Evolutionary conservation across 2,329 filamentous ascomycete species (phyloP).

Genomic region (Trichoderma simmonsii): DNA sequence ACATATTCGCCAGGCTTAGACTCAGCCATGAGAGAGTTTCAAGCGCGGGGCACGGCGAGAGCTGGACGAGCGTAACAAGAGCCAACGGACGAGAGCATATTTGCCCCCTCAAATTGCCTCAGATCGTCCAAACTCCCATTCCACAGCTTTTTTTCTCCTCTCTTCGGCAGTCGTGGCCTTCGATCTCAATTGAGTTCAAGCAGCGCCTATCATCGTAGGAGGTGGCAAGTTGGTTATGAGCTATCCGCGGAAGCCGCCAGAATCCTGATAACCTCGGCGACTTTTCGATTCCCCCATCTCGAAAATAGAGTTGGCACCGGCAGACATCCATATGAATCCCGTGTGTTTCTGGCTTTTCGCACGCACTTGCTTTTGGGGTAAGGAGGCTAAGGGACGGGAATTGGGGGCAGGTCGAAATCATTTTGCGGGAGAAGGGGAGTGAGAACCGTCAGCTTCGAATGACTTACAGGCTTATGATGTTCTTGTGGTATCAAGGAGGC

Average conservation of each 20-base stretch:
- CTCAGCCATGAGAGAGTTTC: neutral
- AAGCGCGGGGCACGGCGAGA: neutral
- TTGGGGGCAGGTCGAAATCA: neutral
- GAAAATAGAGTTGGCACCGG: slow-evolving; percentile 11
- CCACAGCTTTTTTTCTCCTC: neutral
- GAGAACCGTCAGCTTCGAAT: neutral
- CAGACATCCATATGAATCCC: slow-evolving; percentile 5
- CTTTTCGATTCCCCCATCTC: neutral
- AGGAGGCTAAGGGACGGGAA: neutral
- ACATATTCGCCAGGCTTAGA: neutral
- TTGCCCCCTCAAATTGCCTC: neutral
- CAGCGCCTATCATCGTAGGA: neutral
- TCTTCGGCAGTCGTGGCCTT: neutral
- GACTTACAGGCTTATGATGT: slow-evolving; percentile 15
- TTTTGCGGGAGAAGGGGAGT: neutral
- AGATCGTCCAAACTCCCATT: neutral
- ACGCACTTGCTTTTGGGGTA: slow-evolving; percentile 15
- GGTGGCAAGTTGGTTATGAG: neutral
- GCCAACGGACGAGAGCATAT: neutral
- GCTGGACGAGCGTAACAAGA: neutral
- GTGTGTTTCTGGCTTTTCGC: neutral
- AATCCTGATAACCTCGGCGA: slow-evolving; percentile 8
- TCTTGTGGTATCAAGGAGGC: slow-evolving; percentile 18
- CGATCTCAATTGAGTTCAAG: slow-evolving; percentile 8
- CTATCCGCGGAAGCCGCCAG: slow-evolving; percentile 11